Base-by-base conservation (phyloP, 2,329 filamentous ascomycete genomes). In the Didymella glomerata region DNA sequence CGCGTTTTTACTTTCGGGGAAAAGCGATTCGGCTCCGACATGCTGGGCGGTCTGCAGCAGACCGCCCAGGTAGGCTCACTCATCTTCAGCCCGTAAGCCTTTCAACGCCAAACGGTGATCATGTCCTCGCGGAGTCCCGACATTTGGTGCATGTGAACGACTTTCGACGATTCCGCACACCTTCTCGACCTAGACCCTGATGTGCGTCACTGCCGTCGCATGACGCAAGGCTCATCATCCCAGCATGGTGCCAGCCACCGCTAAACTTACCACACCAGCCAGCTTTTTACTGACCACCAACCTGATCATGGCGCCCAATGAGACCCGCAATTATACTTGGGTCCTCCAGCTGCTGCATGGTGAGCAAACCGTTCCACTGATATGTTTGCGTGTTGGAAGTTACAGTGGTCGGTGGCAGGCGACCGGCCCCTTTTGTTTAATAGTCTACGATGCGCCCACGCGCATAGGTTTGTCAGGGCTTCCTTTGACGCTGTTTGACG, bases 361-460 rank as follows among this genome's bases (percentile, higher is more conserved):
- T 58, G 50, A 64, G 54, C 61, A 62, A 66, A 60, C 60, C 54
- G 59, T 57, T 56, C 60, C 46, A 53, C 42, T 65, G 62, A 66
- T 55, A 57, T 57, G 46, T 48, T 61, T 61, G 54, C 53, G 54
- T 48, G 55, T 63, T 60, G 42, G 40, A 52, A 48, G 56, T 44
- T 51, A 49, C 57, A 42, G 14, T 54, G 42, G 54, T 56, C 18
- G 61, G 63, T 61, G 65, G 63, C 64, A 63, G 67, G 64, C 65
- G 50, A 62, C 58, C 63, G 49, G 54, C 59, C 66, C 63, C 56
- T 56, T 56, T 54, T 62, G 61, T 64, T 66, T 68, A 68, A 61
- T 65, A 64, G 48, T 56, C 58, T 59, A 48, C 45, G 42, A 57
- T 60, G 65, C 60, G 62, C 60, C 56, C 66, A 62, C 36, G 58